phyloP scores from a whole-genome alignment of 371 early-diverging fungal species.

The Apophysomyces sp. region DNA sequence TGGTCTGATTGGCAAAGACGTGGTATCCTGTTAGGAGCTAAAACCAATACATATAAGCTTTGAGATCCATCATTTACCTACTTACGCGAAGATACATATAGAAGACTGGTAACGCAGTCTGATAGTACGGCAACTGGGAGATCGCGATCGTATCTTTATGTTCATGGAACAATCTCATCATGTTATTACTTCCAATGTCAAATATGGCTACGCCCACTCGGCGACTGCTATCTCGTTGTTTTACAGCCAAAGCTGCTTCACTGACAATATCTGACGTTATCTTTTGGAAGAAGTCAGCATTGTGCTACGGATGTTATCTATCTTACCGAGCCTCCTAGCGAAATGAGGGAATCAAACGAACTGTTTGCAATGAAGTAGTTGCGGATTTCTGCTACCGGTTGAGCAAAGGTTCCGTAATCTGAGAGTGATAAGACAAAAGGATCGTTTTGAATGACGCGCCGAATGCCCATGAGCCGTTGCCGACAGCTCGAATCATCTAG shows the following conservation, averaged over 20 bases:
- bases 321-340: conserved; percentile 29
- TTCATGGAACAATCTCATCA: conserved; percentile 24
- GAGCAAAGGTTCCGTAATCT: conserved; percentile 17
- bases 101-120: conserved; percentile 48
- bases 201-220: conserved; percentile 29
- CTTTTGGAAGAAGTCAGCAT: conserved; percentile 7
- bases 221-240: conserved; percentile 10
- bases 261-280: conserved; percentile 20
- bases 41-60: conserved; percentile 1
- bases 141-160: conserved; percentile 33
- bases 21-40: conserved; percentile 39
- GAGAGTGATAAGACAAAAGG: conserved; percentile 5
- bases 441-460: background rate
- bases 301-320: background rate
- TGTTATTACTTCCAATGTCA: conserved; percentile 26
- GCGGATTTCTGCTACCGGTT: conserved; percentile 18
- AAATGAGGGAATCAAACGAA: conserved; percentile 27
- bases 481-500: conserved; percentile 7
- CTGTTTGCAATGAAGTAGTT: conserved; percentile 8
- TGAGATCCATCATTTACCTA: too few species aligned
- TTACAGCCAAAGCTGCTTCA: conserved; percentile 25
- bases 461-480: conserved; percentile 2
- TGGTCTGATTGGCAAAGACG: conserved; percentile 31
- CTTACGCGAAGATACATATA: conserved; percentile 45
- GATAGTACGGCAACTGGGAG: conserved; percentile 50